phyloP scores from a whole-genome alignment of 495 filamentous ascomycete species.

The Alectoria sarmentosa region DNA sequence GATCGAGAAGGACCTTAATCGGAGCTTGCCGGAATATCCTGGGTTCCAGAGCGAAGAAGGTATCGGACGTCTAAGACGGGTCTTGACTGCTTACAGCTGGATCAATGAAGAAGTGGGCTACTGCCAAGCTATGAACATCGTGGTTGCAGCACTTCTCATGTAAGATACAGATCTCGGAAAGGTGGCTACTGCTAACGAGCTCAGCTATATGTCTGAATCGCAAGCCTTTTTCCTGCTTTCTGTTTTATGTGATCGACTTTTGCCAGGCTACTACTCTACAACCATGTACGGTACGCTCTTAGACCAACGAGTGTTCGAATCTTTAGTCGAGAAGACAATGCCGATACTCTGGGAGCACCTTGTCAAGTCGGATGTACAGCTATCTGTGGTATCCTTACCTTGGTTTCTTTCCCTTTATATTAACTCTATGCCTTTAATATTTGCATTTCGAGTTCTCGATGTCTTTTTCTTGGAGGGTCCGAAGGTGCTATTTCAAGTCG shows the following conservation, averaged over 20 bases:
- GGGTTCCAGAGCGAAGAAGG: slow-evolving; percentile 96
- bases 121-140: slow-evolving; percentile 99
- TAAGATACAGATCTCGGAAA: slow-evolving; percentile 32
- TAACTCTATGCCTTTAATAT: slow-evolving; percentile 97
- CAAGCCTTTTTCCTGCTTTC: slow-evolving; percentile 96
- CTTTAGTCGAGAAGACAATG: slow-evolving; percentile 96
- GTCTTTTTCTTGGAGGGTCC: slow-evolving; percentile 98
- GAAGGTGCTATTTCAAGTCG: slow-evolving; percentile 95
- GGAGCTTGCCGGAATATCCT: slow-evolving; percentile 92
- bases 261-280: slow-evolving; percentile 94
- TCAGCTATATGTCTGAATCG: slow-evolving; percentile 87
- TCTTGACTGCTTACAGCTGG: slow-evolving; percentile 96
- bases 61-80: slow-evolving; percentile 79
- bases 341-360: slow-evolving; percentile 97
- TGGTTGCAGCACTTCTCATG: slow-evolving; percentile 90
- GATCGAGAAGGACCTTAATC: slow-evolving; percentile 96
- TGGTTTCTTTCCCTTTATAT: slow-evolving; percentile 99
- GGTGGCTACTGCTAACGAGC: slow-evolving; percentile 24
- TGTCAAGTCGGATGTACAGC: slow-evolving; percentile 87
- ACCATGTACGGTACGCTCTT: slow-evolving; percentile 98
- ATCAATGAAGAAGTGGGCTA: slow-evolving; percentile 91
- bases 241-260: slow-evolving; percentile 81
- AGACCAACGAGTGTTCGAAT: slow-evolving; percentile 95
- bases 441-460: slow-evolving; percentile 92
- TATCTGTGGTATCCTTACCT: slow-evolving; percentile 95